Evolutionary conservation across 768 basidiomycete species (phyloP), one percentile per base, ranked within the genome.

Genomic region (Austroboletus festivus): DNA sequence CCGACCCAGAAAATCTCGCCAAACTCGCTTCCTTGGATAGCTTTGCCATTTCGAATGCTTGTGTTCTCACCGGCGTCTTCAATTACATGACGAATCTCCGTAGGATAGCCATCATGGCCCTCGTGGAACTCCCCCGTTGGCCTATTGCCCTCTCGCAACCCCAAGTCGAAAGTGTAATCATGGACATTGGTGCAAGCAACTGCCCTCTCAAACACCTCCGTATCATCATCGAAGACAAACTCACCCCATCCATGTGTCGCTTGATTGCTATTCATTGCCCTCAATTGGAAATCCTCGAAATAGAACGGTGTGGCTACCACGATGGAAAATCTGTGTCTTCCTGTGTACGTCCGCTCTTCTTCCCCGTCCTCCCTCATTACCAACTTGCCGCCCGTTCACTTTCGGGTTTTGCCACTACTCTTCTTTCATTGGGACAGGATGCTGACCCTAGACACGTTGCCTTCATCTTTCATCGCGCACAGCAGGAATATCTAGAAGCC

Each of bases 11-110:
- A 23, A 58, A 59, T 30, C n/a, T 56, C 1, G 54, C 51, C 30
- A 67, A 69, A 26, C 62, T 67, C 6, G 67, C 68, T 12, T 69
- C 68, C 26, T 24, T 68, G 19, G 62, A 68, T 16, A 68, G 59
- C 24, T 69, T 68, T 33, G 67, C 67, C 34, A 59, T 70, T 18
- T 70, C 68, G 6, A 70, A 70, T 21, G 67, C 68, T 37, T 68
- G 67, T 44, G 46, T 28, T 26, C 61, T 68, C 20, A 44, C 59
- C 0, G 67, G 67, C 16, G 43, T 68, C 33, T 57, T 68, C 6
- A 63, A 62, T 28, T 38, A 68, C 51, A 63, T 61, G 55, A 20
- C 61, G 2, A 68, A 56, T 13, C 61, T 68, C 19, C 55, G 46
- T 1, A 57, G 63, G 30, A 44, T 68, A 1, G 67, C 67, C 23